Base-by-base conservation (phyloP, 805 yeast species). In the Wickerhamiella allomyrinae region DNA sequence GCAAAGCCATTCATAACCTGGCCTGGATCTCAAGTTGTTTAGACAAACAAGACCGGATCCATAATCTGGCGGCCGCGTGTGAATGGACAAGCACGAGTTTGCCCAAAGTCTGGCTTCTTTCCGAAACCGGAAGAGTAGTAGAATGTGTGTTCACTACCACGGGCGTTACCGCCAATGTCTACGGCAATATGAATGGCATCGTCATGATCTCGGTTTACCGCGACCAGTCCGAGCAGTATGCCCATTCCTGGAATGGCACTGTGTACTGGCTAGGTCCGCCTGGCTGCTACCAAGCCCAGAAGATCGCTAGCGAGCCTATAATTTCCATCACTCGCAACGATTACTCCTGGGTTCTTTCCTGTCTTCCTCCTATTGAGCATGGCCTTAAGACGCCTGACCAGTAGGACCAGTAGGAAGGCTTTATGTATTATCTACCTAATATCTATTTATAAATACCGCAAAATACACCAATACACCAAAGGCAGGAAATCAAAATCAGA, bases 401-500 rank as follows among this genome's bases (percentile, higher is more conserved):
- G n/a, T n/a, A n/a, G n/a, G n/a, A n/a, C n/a, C n/a, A n/a, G n/a
- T n/a, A n/a, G n/a, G n/a, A n/a, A n/a, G n/a, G n/a, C n/a, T n/a
- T n/a, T n/a, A n/a, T n/a, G n/a, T n/a, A n/a, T n/a, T n/a, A n/a
- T n/a, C n/a, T n/a, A n/a, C n/a, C n/a, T n/a, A n/a, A n/a, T n/a
- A n/a, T n/a, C n/a, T n/a, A n/a, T n/a, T n/a, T n/a, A n/a, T n/a
- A n/a, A n/a, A n/a, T n/a, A n/a, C n/a, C n/a, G n/a, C n/a, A n/a
- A n/a, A n/a, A n/a, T n/a, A n/a, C n/a, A n/a, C n/a, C n/a, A n/a
- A n/a, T n/a, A n/a, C n/a, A n/a, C n/a, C n/a, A n/a, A n/a, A n/a
- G n/a, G n/a, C n/a, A n/a, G n/a, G n/a, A n/a, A n/a, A n/a, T n/a
- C 23, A 34, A 34, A 39, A 39, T 50, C 53, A 50, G 53, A 50